Evolutionary conservation across 2,329 filamentous ascomycete species (phyloP).

Genomic region (Claviceps monticola): DNA sequence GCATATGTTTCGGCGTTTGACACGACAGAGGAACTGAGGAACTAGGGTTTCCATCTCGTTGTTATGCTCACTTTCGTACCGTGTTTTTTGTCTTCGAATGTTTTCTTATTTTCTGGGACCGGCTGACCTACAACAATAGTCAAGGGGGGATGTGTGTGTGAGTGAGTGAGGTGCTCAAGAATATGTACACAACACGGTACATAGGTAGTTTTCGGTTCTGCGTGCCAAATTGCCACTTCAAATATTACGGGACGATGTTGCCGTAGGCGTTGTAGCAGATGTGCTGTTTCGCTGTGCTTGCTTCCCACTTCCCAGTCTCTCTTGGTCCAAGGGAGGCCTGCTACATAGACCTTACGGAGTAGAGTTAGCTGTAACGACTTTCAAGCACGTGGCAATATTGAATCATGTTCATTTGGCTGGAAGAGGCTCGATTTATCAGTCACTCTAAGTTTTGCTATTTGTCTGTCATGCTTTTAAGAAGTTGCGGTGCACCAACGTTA

Average conservation of each 20-base stretch:
- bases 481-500: too few relatives aligned
- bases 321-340: neutral
- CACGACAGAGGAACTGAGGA: neutral
- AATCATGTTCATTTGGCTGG: too few relatives aligned
- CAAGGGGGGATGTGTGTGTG: neutral
- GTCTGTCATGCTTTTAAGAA: too few relatives aligned
- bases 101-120: neutral
- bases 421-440: too few relatives aligned
- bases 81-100: neutral
- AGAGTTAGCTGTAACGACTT: too few relatives aligned
- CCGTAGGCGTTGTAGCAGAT: neutral
- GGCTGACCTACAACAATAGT: neutral
- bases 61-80: neutral
- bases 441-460: too few relatives aligned
- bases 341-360: too few relatives aligned
- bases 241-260: neutral
- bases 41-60: neutral
- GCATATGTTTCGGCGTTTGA: constrained; percentile 3
- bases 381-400: too few relatives aligned
- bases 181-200: neutral
- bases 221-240: neutral
- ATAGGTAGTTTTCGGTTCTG: neutral
- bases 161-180: neutral
- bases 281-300: neutral
- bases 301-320: neutral